Base-by-base conservation (phyloP, 2,329 filamentous ascomycete species). In the Aspergillus japonicus region DNA sequence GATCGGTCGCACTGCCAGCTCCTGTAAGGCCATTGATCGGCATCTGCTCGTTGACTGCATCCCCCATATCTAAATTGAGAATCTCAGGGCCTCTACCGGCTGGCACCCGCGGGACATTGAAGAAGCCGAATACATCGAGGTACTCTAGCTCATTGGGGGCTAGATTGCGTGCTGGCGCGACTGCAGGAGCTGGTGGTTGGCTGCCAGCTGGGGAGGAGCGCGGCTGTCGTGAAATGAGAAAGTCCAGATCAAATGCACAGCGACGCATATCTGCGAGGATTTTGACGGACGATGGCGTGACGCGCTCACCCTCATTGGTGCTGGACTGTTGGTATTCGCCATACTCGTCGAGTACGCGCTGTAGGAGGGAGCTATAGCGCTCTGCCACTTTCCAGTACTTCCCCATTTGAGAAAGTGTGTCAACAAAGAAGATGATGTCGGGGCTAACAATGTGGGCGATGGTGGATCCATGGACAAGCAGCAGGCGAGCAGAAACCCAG, bases 251-350 rank as follows among this genome's bases (percentile, higher is more conserved):
- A 69, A 93, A 96, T 0, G 92, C 93, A 53, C 90, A 96, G 21
- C 93, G 84, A 21, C 93, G 85, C 93, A 97, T 96, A 69, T 96
- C 93, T 1, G 92, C 90, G 1, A 96, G 78, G 56, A 96, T 96
- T 71, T 88, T 89, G 49, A 96, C 91, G 1, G 89, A 92, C 19
- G 88, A 92, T 0, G 92, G 91, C 0, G 90, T 92, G 29, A 90
- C 85, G 3, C 89, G 84, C 67, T 92, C 89, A 11, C 87, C 89
- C 47, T 89, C 87, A 8, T 78, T 75, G 8, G 79, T 80, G 11
- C 77, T 77, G 4, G 81, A 80, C 55, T 86, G 83, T 74, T 93
- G 89, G 61, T 87, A 91, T 65, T 95, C 90, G 68, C 85, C 83
- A 69, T 95, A 92, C 75, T 96, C 93, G 65, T 95, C 91, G 1